Percentiles rank a stretch among this genome's conserved stretches.
phyloP scores from a whole-genome alignment of 2,329 filamentous ascomycete genomes.

The Aspergillus luchuensis region DNA sequence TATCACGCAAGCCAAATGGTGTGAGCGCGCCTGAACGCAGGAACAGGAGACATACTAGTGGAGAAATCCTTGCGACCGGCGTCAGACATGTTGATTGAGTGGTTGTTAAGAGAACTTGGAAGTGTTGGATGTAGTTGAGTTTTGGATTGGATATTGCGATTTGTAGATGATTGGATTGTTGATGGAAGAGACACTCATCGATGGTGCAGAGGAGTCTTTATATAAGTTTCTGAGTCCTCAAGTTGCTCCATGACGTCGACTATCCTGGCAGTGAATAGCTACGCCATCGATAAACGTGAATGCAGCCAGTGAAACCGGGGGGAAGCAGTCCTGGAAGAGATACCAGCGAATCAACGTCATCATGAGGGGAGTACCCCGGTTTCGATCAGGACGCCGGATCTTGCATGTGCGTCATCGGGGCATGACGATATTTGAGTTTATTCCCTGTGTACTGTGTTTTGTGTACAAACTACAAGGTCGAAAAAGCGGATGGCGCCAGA shows the following conservation, averaged over 20 bases:
- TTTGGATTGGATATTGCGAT: neutral
- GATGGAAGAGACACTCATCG: constrained; percentile 1
- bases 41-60: constrained; percentile 43
- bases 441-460: no score
- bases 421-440: neutral
- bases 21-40: neutral
- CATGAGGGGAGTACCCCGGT: constrained; percentile 7
- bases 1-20: neutral
- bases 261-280: neutral
- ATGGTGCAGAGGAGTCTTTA: constrained; percentile 19
- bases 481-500: neutral
- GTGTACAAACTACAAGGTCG: no score
- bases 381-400: constrained; percentile 1
- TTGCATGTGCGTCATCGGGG: constrained; percentile 2
- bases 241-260: constrained; percentile 24
- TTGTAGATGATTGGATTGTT: constrained; percentile 5
- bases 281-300: constrained; percentile 1
- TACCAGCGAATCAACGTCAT: constrained; percentile 9
- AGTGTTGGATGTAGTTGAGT: constrained; percentile 1
- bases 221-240: constrained; percentile 21
- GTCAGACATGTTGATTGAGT: constrained; percentile 59
- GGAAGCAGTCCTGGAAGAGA: constrained; percentile 1
- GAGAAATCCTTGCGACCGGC: constrained; percentile 62
- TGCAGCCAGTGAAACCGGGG: neutral
- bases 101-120: neutral